phyloP scores from a whole-genome alignment of 768 basidiomycete genomes.

The Phylloporus sp. region DNA sequence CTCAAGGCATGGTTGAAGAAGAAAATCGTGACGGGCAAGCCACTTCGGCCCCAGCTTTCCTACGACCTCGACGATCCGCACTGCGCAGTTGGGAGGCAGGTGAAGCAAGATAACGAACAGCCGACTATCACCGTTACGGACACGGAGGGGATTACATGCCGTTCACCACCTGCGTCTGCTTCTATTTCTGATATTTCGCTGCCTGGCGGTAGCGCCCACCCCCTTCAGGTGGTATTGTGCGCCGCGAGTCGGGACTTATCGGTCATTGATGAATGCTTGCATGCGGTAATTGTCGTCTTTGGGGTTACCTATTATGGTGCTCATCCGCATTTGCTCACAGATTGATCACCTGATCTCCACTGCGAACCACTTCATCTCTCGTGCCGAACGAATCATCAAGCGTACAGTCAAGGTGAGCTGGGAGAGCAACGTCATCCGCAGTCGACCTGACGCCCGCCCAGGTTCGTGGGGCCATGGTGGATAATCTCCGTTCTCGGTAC shows the following conservation, averaged over 20 bases:
- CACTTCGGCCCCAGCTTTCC: constrained; percentile 35
- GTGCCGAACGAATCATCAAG: constrained; percentile 53
- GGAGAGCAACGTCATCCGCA: not conserved
- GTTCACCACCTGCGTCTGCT: constrained; percentile 6
- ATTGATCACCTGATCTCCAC: constrained; percentile 52
- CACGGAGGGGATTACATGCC: constrained; percentile 19
- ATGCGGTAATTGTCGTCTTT: constrained; percentile 39
- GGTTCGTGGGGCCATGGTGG: constrained; percentile 48
- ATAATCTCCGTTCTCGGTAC: constrained; percentile 36
- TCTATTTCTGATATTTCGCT: constrained; percentile 6
- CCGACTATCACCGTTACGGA: constrained; percentile 22
- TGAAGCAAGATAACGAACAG: constrained; percentile 24
- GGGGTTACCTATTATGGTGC: constrained; percentile 4
- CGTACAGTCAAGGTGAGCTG: constrained; percentile 49
- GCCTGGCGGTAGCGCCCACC: constrained; percentile 38
- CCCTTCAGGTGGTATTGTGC: constrained; percentile 45
- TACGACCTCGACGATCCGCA: constrained; percentile 37
- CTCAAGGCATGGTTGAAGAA: constrained; percentile 63
- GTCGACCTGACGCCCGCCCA: constrained; percentile 18
- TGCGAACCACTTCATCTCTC: constrained; percentile 50
- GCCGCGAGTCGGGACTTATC: constrained; percentile 54
- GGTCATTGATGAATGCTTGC: constrained; percentile 48
- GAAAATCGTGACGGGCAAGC: constrained; percentile 43
- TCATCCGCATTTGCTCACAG: constrained; percentile 27
- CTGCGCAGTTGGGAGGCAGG: constrained; percentile 37